Conservation (phyloP, 306 rosid species). For the barrel medic (Medicago truncatula) region DNA sequence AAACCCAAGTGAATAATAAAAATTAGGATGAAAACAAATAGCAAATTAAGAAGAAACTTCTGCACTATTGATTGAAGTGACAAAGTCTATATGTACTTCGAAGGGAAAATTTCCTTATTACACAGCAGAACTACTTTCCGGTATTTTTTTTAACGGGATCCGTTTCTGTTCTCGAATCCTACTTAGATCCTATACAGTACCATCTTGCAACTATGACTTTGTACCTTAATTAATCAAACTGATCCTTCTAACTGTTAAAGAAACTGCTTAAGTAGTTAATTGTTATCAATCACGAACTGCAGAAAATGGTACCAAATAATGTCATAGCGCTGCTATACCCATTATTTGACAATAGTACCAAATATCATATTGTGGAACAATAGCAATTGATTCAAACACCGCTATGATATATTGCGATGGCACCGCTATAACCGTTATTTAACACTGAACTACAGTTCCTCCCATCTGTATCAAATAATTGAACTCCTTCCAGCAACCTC, state of each 20-base stretch:
- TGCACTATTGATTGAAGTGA: not conserved
- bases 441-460: not conserved
- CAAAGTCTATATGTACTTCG: not conserved
- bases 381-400: not conserved
- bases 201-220: conserved; percentile 17
- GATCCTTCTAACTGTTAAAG: conserved; percentile 1
- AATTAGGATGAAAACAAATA: conserved; percentile 5
- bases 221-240: not conserved
- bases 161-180: not conserved
- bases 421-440: too few species aligned
- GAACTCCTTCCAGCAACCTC: conserved; percentile 1
- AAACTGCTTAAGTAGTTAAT: not conserved
- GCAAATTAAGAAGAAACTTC: not conserved
- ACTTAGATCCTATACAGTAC: not conserved
- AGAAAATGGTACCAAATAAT: not conserved
- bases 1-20: conserved; percentile 6
- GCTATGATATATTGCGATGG: too few species aligned
- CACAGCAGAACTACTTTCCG: not conserved
- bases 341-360: not conserved
- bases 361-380: not conserved
- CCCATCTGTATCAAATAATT: not conserved
- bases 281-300: not conserved
- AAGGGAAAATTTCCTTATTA: not conserved
- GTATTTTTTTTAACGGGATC: not conserved
- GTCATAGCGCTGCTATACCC: not conserved